These are phyloP conservation scores for Licmophora abbreviata DNA, from an alignment of 108 stramenopile genomes.

Conservation along the genomic window DNA sequence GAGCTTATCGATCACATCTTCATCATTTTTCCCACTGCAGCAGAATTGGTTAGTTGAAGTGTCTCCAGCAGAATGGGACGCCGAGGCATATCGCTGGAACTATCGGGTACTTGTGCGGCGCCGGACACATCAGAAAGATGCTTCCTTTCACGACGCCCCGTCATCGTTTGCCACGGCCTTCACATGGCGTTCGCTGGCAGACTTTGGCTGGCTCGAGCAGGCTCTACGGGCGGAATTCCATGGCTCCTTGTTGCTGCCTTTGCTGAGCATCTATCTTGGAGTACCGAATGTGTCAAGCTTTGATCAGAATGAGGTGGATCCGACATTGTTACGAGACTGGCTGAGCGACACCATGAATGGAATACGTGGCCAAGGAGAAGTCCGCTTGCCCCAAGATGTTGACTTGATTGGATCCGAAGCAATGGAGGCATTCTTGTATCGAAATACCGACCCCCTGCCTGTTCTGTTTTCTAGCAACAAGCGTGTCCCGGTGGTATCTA, in stretches of 20 bases:
- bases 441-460: constrained; percentile 23
- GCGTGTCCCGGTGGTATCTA: neutral
- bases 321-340: constrained; percentile 49
- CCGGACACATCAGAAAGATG: neutral
- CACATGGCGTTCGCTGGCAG: constrained; percentile 48
- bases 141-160: constrained; percentile 1
- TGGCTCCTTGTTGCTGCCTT: constrained; percentile 54
- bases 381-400: constrained; percentile 12
- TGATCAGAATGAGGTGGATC: constrained; percentile 33
- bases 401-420: constrained; percentile 51
- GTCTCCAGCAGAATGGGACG: constrained; percentile 36
- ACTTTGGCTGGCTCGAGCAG: constrained; percentile 76
- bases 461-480: too few species aligned
- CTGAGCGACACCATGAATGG: constrained; percentile 72
- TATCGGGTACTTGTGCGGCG: constrained; percentile 24
- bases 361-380: constrained; percentile 73
- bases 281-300: constrained; percentile 17
- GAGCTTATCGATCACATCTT: too few species aligned
- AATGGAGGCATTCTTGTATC: constrained; percentile 80
- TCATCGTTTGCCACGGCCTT: constrained; percentile 35
- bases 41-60: constrained; percentile 39
- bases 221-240: constrained; percentile 61
- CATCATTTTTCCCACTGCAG: neutral
- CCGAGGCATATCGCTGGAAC: constrained; percentile 31
- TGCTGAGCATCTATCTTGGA: constrained; percentile 44